Percentiles rank a stretch among this genome's conserved stretches.
These are phyloP conservation scores for Neurospora tetraspora DNA, from an alignment of 495 filamentous ascomycete genomes.

Conservation along the genomic window DNA sequence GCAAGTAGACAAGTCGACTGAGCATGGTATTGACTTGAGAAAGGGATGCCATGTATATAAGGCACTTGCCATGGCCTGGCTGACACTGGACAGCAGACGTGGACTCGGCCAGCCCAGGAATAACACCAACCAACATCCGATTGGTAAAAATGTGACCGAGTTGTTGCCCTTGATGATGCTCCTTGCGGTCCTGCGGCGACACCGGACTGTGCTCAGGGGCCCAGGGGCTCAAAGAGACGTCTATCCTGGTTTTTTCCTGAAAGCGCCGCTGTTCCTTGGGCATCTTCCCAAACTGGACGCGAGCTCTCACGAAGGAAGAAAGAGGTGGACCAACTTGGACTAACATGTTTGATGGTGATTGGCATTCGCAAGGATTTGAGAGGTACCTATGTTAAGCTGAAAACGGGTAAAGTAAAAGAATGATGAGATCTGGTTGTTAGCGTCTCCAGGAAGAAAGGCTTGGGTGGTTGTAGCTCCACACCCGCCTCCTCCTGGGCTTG, in stretches of 20 bases:
- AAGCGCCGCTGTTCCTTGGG: background rate
- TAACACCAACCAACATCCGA: background rate
- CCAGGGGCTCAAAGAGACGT: background rate
- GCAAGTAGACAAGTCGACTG: background rate
- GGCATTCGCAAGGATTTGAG: background rate
- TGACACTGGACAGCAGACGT: background rate
- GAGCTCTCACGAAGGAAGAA: background rate
- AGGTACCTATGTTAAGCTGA: background rate
- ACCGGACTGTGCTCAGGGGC: background rate
- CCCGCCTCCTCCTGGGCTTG: background rate
- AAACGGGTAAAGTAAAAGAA: background rate
- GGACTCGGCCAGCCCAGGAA: background rate
- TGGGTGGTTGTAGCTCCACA: background rate
- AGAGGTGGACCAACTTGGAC: background rate
- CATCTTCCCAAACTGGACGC: background rate
- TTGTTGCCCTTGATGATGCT: background rate
- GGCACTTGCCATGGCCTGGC: background rate
- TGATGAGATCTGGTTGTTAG: background rate
- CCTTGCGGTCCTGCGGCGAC: background rate
- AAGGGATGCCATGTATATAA: background rate
- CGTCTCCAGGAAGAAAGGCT: background rate
- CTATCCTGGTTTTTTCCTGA: background rate
- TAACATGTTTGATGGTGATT: background rate
- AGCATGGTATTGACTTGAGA: background rate
- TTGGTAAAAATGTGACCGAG: background rate